Base-by-base conservation (phyloP, 495 filamentous ascomycete genomes). In the Bathelium albidoporum region DNA sequence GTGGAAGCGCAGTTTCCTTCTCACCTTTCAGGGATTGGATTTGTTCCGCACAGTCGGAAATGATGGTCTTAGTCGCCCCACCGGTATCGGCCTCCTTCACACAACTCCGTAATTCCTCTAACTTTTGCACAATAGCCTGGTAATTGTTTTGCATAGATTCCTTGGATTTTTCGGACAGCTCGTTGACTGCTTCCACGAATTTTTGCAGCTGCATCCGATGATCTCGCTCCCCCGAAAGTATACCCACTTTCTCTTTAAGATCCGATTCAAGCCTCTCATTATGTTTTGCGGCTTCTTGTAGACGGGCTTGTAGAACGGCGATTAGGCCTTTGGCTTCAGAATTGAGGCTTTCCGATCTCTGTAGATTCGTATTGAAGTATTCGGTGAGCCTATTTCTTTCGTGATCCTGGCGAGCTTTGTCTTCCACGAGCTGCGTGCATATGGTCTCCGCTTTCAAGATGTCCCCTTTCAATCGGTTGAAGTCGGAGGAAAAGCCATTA, bases 181-280 rank as follows among this genome's bases (percentile, higher is more conserved):
- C 39, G 5, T 59, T 59, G 31, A 64, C 58, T 20, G 62, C 34
- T 32, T 44, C 36, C 31, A 74, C 24, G 55, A 67, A 66, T 31
- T 68, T 49, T 49, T 74, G 69, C 24, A 74, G 60, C 2, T 61
- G 26, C 2, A 61, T 59, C 10, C 69, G 41, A 22, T 61, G 65
- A 60, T 68, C 67, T 20, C 64, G 62, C 63, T 73, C 66, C 59
- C 69, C 69, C 24, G 58, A 61, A 31, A 72, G 64, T 5, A 69
- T 18, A 32, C 64, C 61, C 9, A 49, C 59, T 45, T 67, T 61
- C 31, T 64, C 65, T 9, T 60, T 55, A 2, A 73, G 65, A 29
- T 65, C 45, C 26, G 66, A 34, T 26, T 59, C 62, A 18, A 72
- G 58, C 34, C 41, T 70, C 9, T 59, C 58, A 9, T 62, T 53